Evolutionary conservation across 169 alveolate species (phyloP).

Genomic region (Toxoplasma gondii): DNA sequence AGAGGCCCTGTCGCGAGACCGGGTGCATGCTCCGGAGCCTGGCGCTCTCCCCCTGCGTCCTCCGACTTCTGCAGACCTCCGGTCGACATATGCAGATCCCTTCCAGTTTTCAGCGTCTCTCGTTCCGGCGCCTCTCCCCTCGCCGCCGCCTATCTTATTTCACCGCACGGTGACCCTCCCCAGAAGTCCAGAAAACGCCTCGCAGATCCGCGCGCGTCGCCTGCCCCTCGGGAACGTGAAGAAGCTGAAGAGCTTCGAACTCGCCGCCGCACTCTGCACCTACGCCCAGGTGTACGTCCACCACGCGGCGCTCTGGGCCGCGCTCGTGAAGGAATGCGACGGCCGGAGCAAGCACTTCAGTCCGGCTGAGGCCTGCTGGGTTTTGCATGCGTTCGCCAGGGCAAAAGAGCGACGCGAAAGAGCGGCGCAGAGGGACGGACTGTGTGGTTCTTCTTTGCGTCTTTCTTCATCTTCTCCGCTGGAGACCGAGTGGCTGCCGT

Average conservation of each 20-base stretch:
- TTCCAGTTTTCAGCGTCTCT: background rate
- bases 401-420: background rate
- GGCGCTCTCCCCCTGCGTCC: slow-evolving; percentile 3
- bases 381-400: slow-evolving; percentile 26
- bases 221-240: slow-evolving; percentile 23
- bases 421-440: background rate
- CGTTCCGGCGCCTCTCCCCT: slow-evolving; percentile 22
- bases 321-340: slow-evolving; percentile 5
- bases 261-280: slow-evolving; percentile 2
- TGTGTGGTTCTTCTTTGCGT: background rate
- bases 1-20: background rate
- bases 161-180: background rate
- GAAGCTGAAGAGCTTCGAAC: slow-evolving; percentile 28
- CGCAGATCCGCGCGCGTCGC: background rate
- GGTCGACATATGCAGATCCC: background rate
- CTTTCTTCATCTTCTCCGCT: background rate
- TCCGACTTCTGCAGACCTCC: background rate
- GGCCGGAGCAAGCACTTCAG: slow-evolving; percentile 3
- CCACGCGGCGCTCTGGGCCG: slow-evolving; percentile 36
- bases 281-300: slow-evolving; percentile 36
- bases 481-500: no score
- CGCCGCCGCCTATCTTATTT: background rate
- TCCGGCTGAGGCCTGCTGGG: slow-evolving; percentile 18
- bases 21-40: background rate
- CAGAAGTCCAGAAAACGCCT: background rate